These are phyloP conservation scores for Monosporascus cannonballus DNA, from an alignment of 2,329 filamentous ascomycete genomes.

Conservation along the genomic window DNA sequence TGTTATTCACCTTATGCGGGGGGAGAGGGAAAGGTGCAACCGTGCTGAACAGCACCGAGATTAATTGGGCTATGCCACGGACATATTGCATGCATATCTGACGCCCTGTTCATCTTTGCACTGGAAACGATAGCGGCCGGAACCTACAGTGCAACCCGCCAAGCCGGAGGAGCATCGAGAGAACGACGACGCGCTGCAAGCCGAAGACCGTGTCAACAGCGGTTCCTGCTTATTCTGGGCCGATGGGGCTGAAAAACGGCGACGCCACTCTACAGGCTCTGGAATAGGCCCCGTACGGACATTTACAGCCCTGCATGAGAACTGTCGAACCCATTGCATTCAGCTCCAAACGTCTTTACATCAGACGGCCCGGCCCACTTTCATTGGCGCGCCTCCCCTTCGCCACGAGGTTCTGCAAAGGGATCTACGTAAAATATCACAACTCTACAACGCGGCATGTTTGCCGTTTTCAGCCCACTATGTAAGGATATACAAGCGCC, in stretches of 20 bases:
- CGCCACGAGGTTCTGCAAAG: not conserved
- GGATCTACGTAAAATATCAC: too few relatives aligned
- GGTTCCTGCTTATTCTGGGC: not conserved
- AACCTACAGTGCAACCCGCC: not conserved
- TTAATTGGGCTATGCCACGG: not conserved
- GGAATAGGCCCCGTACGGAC: not conserved
- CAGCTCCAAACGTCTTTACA: not conserved
- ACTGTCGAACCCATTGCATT: not conserved
- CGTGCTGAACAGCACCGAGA: not conserved
- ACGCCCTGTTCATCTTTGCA: not conserved
- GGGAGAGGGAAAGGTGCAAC: not conserved
- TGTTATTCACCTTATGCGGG: not conserved
- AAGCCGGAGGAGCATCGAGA: not conserved
- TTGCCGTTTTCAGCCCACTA: too few relatives aligned
- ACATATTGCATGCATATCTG: not conserved
- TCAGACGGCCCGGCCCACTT: not conserved
- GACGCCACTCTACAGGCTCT: not conserved
- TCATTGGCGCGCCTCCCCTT: not conserved
- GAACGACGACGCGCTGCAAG: not conserved
- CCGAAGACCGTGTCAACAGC: not conserved
- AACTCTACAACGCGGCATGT: too few relatives aligned
- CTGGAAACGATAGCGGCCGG: not conserved
- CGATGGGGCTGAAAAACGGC: not conserved
- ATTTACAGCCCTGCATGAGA: not conserved
- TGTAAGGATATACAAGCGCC: too few relatives aligned